A percentile compares a stretch with the other conserved stretches of the same genome.
Evolutionary conservation across 2,329 filamentous ascomycete genomes (phyloP).

Genomic region (Phaeosphaeria sp.): DNA sequence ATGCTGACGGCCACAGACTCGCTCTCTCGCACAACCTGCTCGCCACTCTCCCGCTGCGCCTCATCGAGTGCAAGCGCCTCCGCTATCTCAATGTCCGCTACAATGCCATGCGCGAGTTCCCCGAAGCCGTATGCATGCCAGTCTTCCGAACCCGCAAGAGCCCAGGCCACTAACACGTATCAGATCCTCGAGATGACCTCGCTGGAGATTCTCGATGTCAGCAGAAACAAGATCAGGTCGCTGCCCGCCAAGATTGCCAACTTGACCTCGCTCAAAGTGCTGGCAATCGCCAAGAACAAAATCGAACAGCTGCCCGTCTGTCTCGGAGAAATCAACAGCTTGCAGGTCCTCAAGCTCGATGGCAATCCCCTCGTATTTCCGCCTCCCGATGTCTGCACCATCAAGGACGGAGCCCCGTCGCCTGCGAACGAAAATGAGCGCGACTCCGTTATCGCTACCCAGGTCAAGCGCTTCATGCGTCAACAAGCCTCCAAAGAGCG

Average conservation of each 20-base stretch:
- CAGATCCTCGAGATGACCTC: conserved; percentile 86
- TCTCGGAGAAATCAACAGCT: conserved; percentile 85
- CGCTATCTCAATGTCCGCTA: conserved; percentile 82
- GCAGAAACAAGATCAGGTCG: conserved; percentile 80
- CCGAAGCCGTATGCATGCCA: conserved; percentile 62
- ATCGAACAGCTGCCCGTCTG: conserved; percentile 85
- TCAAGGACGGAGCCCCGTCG: conserved; percentile 50
- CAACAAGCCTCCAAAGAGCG: conserved; percentile 48
- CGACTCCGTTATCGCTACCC: conserved; percentile 65
- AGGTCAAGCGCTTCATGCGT: conserved; percentile 66
- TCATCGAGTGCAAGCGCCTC: conserved; percentile 77
- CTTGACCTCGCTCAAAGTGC: conserved; percentile 84
- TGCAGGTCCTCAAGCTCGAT: conserved; percentile 88
- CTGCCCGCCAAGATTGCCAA: conserved; percentile 82
- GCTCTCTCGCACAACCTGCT: conserved; percentile 83
- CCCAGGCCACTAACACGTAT: conserved; percentile 12
- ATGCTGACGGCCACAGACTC: conserved; percentile 60
- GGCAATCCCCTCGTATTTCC: conserved; percentile 87
- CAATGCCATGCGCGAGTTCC: conserved; percentile 74
- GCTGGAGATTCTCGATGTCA: conserved; percentile 91
- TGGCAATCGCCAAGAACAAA: conserved; percentile 86
- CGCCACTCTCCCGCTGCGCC: conserved; percentile 71
- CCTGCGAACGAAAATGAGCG: conserved; percentile 65
- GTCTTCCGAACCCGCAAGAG: neutral
- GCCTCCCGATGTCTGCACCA: conserved; percentile 55